Base-by-base conservation (phyloP, 2,329 filamentous ascomycete species). In the Fusarium sp. region DNA sequence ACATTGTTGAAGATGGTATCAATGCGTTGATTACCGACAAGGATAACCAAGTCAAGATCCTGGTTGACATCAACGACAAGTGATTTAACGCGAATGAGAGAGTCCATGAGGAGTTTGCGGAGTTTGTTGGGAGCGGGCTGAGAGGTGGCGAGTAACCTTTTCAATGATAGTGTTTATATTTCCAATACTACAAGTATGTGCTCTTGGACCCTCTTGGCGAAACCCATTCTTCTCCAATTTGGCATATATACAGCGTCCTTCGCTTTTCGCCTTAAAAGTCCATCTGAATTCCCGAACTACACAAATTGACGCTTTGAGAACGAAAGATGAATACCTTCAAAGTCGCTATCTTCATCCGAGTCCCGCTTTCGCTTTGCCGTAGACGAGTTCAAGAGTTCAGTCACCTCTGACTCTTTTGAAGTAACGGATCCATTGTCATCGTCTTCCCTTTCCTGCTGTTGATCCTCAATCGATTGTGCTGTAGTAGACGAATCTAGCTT, bases 1-100 rank as follows among this genome's bases (percentile, higher is more conserved):
- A 87, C 20, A 78, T 90, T 14, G 87, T 89, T 0, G 83, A 90
- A 37, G 83, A 87, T 40, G 89, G 88, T 0, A 87, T 90, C 69
- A 82, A 85, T 60, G 83, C 87, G 2, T 78, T 91, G 59, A 86
- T 90, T 37, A 79, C 86, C 10, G 85, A 91, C 67, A 89, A 88
- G 73, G 87, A 90, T 48, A 87, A 84, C 57, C 87, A 91, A 73
- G 88, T 90, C 32, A 91, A 91, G 80, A 87, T 91, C 33, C 70
- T 91, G 48, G 86, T 91, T 3, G 84, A 89, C 20, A 64, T 80
- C 5, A 61, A 73, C 23, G 71, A 57, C 9, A 72, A 70, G 59
- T 76, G 30, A 49, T 11, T 5, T 10, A 15, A 10, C 32, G 17
- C 10, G n/a, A 20, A 7, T 11, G 14, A 11, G 17, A 13, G 13